Base-by-base conservation (phyloP, 169 alveolate genomes). In the Plasmodium gallinaceum region DNA sequence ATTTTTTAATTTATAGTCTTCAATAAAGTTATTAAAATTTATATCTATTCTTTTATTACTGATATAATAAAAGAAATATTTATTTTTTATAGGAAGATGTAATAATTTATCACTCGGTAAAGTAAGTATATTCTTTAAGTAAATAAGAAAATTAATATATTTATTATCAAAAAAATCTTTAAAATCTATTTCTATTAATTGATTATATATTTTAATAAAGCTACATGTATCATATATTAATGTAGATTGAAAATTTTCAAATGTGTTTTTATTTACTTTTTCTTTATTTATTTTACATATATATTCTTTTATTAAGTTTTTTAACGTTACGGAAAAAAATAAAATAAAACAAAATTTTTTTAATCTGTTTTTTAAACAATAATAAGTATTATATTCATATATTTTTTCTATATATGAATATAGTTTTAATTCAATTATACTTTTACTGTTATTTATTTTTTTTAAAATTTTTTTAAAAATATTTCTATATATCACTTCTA, bases 151-250 rank as follows among this genome's bases (percentile, higher is more conserved):
- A 62, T 83, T 83, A 16, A 83, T 58, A 43, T 83, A 83, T 83
- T 68, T 83, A 57, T 83, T 68, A 52, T 60, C 16, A 57, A 52
- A 83, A 9, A 83, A 52, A 68, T 83, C 91, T 48, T 66, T 66
- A 71, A 71, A 83, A 8, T 83, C 66, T 2, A 8, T 32, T 68
- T 83, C 24, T 3, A n/a, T 39, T 37, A 83, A 26, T 43, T 83
- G 52, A 60, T 83, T 83, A 61, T 83, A 83, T 83, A 83, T 68
- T 68, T 83, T 68, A 48, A 83, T 83, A 22, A 83, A 83, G 45
- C 91, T 68, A 48, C 91, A 83, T 10, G 91, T 83, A 71, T 83
- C 91, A 65, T 66, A 83, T 68, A 83, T 83, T 43, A 83, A 16
- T n/a, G 61, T 57, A 7, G 91, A 83, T 45, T 83, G 91, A 61